A percentile compares a stretch with the other conserved stretches of the same genome.
phyloP scores from a whole-genome alignment of 1,284 basidiomycete genomes.

The Cutaneotrichosporon sp. region DNA sequence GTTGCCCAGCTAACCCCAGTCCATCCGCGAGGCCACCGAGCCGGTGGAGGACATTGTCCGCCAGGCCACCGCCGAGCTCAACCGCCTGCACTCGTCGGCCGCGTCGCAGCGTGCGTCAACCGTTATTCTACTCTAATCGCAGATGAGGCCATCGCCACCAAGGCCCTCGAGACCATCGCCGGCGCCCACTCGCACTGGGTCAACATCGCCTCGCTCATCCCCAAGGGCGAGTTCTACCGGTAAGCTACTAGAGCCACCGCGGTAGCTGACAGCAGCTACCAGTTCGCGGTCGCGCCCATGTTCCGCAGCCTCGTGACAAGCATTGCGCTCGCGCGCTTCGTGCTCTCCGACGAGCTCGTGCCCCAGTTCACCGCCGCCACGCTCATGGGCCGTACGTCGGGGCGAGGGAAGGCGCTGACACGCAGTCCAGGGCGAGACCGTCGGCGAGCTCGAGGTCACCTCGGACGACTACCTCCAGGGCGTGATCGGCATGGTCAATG shows the following conservation, averaged over 20 bases:
- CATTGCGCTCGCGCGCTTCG: slow-evolving; percentile 48
- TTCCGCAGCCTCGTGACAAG: slow-evolving; percentile 46
- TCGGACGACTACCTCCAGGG: slow-evolving; percentile 55
- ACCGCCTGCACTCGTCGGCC: slow-evolving; percentile 47
- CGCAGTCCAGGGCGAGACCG: slow-evolving; percentile 41
- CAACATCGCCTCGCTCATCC: slow-evolving; percentile 43
- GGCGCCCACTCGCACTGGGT: slow-evolving; percentile 39
- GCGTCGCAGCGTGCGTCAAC: slow-evolving; percentile 42
- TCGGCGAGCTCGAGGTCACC: slow-evolving; percentile 43
- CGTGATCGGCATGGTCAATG: slow-evolving; percentile 54
- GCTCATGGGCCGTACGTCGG: slow-evolving; percentile 46
- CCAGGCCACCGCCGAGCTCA: slow-evolving; percentile 45
- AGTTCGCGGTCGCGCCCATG: slow-evolving; percentile 43
- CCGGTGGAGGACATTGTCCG: slow-evolving; percentile 48
- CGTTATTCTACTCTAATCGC: neutral
- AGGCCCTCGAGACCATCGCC: slow-evolving; percentile 40
- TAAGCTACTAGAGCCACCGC: slow-evolving; percentile 17
- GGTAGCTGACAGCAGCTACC: slow-evolving; percentile 38
- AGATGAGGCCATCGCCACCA: slow-evolving; percentile 44
- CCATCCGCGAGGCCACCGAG: slow-evolving; percentile 49
- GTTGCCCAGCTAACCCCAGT: slow-evolving; percentile 22
- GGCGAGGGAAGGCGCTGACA: neutral
- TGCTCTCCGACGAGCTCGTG: slow-evolving; percentile 49
- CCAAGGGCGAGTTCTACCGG: slow-evolving; percentile 52
- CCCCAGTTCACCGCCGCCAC: slow-evolving; percentile 42